Conservation (phyloP, 1,284 basidiomycete genomes). For the Ceratobasidium papillatum region DNA sequence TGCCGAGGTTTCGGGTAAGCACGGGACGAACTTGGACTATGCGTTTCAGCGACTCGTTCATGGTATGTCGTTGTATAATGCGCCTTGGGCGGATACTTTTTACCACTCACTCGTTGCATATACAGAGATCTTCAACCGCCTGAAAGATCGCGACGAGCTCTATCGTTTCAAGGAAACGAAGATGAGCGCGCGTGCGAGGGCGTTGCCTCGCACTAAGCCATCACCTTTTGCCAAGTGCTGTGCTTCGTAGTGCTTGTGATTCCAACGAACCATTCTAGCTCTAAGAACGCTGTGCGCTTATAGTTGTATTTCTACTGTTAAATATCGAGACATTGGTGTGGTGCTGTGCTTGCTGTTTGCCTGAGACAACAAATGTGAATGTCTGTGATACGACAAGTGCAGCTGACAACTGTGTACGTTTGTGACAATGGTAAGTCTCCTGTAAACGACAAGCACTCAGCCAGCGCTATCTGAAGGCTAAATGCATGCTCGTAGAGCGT, state of each 20-base stretch:
- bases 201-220: background rate
- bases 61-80: background rate
- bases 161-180: conserved; percentile 28
- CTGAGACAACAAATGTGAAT: too few species aligned
- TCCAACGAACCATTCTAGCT: too few species aligned
- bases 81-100: background rate
- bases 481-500: too few species aligned
- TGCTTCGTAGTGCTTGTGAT: background rate
- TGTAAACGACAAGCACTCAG: too few species aligned
- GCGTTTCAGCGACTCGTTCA: conserved; percentile 30
- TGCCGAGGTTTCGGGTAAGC: conserved; percentile 18
- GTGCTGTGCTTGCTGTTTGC: too few species aligned
- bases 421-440: too few species aligned
- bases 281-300: background rate
- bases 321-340: too few species aligned
- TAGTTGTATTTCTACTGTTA: background rate
- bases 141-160: conserved; percentile 22
- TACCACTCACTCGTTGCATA: background rate
- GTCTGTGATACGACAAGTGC: too few species aligned
- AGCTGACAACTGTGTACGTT: too few species aligned
- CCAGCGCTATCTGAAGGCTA: too few species aligned
- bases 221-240: conserved; percentile 26
- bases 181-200: background rate
- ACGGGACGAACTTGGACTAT: conserved; percentile 19
- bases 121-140: conserved; percentile 30